Evolutionary conservation across 768 basidiomycete genomes (phyloP).

Genomic region (Leccinum variicolor): DNA sequence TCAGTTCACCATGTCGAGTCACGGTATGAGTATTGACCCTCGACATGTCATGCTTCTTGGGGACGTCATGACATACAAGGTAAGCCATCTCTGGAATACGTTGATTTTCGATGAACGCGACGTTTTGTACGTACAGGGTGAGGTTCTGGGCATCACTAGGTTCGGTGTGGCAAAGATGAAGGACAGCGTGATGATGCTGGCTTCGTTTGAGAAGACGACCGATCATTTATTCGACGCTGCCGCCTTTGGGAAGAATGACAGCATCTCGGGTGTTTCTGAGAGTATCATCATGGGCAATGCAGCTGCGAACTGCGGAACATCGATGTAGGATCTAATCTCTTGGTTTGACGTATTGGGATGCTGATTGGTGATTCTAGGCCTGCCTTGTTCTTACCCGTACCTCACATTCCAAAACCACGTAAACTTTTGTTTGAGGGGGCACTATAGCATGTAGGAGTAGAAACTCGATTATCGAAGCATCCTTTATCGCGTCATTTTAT

Average conservation of each 20-base stretch:
- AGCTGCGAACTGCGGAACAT: slow-evolving; percentile 91
- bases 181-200: slow-evolving; percentile 97
- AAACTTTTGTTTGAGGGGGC: slow-evolving; percentile 34
- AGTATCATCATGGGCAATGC: slow-evolving; percentile 99
- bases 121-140: slow-evolving; percentile 55
- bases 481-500: not conserved
- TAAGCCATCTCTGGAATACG: slow-evolving; percentile 21
- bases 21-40: slow-evolving; percentile 98
- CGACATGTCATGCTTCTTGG: slow-evolving; percentile 98
- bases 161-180: slow-evolving; percentile 99
- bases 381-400: slow-evolving; percentile 31
- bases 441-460: slow-evolving; percentile 21
- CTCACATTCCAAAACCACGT: slow-evolving; percentile 34
- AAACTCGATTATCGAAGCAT: too few relatives aligned
- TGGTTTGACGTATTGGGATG: not conserved
- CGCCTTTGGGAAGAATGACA: slow-evolving; percentile 92
- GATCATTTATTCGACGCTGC: slow-evolving; percentile 99
- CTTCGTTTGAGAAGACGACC: slow-evolving; percentile 99
- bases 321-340: slow-evolving; percentile 58
- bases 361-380: slow-evolving; percentile 28
- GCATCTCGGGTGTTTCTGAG: slow-evolving; percentile 95
- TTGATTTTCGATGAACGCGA: not conserved
- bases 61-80: slow-evolving; percentile 99
- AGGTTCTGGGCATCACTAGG: slow-evolving; percentile 96
- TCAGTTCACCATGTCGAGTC: slow-evolving; percentile 93